phyloP scores from a whole-genome alignment of 805 yeast species.

The Metschnikowia picachoensis region DNA sequence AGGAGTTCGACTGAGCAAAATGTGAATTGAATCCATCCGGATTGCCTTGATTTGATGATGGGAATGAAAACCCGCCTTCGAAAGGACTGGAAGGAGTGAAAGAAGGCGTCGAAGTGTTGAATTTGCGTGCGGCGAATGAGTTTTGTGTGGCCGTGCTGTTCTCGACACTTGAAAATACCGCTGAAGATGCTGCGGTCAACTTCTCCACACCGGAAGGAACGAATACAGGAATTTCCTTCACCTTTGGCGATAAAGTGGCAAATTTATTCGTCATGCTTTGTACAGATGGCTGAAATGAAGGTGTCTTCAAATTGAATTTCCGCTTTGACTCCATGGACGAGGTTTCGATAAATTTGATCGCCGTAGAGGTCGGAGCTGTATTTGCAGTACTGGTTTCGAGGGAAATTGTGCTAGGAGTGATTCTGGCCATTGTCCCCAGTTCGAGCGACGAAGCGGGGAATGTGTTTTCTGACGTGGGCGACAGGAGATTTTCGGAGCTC shows the following conservation, averaged over 20 bases:
- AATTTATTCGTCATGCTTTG: constrained; percentile 33
- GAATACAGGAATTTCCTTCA: constrained; percentile 46
- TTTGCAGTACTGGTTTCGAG: not conserved
- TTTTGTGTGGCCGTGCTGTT: constrained; percentile 11
- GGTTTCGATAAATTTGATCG: constrained; percentile 12
- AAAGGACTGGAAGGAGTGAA: constrained; percentile 32
- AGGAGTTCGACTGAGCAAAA: constrained; percentile 11
- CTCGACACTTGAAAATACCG: constrained; percentile 3
- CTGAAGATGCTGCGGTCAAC: constrained; percentile 6
- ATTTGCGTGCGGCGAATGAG: constrained; percentile 20
- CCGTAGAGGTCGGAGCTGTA: constrained; percentile 14
- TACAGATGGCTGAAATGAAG: constrained; percentile 42
- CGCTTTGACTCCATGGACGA: constrained; percentile 17
- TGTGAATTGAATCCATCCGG: constrained; percentile 8
- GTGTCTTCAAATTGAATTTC: constrained; percentile 39
- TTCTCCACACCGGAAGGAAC: constrained; percentile 37
- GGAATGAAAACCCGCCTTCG: constrained; percentile 9
- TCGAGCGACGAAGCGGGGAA: constrained; percentile 2
- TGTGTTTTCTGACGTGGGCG: constrained; percentile 5
- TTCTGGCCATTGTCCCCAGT: constrained; percentile 1
- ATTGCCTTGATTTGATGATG: constrained; percentile 1
- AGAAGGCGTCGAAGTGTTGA: constrained; percentile 38
- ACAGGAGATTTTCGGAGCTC: constrained; percentile 10
- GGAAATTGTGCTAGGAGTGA: constrained; percentile 41
- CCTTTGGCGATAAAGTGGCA: constrained; percentile 45